phyloP scores from a whole-genome alignment of 192 early-diverging fungal species.

The Spizellomyces punctatus region DNA sequence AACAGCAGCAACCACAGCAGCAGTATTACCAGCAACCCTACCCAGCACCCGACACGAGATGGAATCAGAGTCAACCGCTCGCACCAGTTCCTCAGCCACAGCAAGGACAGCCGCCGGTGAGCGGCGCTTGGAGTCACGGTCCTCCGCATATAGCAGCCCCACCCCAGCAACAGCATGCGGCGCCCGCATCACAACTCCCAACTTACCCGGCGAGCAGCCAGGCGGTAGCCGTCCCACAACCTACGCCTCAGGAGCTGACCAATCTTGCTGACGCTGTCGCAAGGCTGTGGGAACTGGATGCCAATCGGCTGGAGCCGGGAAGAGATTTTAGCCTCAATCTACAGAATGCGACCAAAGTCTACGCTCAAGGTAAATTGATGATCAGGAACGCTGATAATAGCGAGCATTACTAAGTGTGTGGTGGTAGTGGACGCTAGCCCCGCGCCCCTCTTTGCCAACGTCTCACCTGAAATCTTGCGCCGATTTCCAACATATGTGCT shows the following conservation, averaged over 20 bases:
- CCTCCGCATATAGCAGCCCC: not conserved
- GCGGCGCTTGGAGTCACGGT: not conserved
- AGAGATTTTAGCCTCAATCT: slow-evolving; percentile 36
- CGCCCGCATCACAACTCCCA: not conserved
- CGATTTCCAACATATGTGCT: slow-evolving; percentile 27
- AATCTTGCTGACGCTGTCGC: slow-evolving; percentile 20
- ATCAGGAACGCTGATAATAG: not conserved
- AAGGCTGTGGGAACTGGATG: slow-evolving; percentile 38
- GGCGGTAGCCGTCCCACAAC: slow-evolving; percentile 2
- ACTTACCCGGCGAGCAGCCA: not conserved
- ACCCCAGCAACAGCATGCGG: slow-evolving; percentile 9
- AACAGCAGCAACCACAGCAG: slow-evolving; percentile 16
- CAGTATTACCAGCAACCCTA: not conserved
- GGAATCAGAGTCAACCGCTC: not conserved
- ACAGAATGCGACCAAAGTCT: slow-evolving; percentile 31
- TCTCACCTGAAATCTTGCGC: slow-evolving; percentile 12
- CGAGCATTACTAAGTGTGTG: not conserved
- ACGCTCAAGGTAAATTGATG: slow-evolving; percentile 13
- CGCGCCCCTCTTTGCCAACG: slow-evolving; percentile 37
- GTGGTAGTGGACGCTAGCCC: slow-evolving; percentile 24
- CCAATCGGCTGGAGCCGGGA: slow-evolving; percentile 35
- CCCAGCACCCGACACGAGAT: not conserved
- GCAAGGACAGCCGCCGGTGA: not conserved
- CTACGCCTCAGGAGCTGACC: slow-evolving; percentile 29
- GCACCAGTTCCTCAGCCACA: not conserved